Conservation (phyloP, 148 eudicot genomes). For the Rhododendron griersonianum region DNA sequence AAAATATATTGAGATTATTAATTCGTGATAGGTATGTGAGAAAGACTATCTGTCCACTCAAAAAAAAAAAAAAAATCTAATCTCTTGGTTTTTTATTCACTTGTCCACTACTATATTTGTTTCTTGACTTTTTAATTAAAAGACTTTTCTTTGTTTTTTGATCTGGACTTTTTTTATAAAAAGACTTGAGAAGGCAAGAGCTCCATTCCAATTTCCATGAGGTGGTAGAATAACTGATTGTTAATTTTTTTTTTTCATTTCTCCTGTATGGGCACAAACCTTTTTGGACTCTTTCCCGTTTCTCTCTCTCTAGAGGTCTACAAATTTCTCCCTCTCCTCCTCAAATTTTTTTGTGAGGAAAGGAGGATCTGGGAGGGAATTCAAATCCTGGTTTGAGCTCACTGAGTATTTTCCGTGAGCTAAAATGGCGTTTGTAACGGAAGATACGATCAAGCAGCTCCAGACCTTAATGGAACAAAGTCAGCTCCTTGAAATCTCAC, state of each 20-base stretch:
- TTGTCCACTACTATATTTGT: neutral
- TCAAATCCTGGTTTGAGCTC: constrained; percentile 1
- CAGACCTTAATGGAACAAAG: constrained; percentile 59
- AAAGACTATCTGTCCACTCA: neutral
- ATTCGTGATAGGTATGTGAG: neutral
- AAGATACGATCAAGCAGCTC: constrained; percentile 69
- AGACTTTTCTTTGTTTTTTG: too few species aligned
- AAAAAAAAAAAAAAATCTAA: neutral
- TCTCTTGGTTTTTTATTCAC: neutral
- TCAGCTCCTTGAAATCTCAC: constrained; percentile 12
- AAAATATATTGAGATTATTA: neutral
- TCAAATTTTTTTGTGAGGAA: neutral
- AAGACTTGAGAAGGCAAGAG: neutral
- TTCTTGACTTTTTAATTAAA: neutral
- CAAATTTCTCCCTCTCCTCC: neutral
- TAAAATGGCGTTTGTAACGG: constrained; percentile 39
- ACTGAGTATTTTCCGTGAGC: neutral
- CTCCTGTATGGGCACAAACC: neutral
- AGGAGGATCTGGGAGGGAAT: neutral
- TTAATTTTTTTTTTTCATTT: neutral
- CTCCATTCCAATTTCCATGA: neutral
- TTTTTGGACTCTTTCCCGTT: neutral
- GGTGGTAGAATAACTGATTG: neutral
- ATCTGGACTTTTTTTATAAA: neutral
- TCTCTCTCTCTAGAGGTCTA: neutral